These are phyloP conservation scores for Linum lewisii DNA, from an alignment of 345 rosid species.

Conservation along the genomic window DNA sequence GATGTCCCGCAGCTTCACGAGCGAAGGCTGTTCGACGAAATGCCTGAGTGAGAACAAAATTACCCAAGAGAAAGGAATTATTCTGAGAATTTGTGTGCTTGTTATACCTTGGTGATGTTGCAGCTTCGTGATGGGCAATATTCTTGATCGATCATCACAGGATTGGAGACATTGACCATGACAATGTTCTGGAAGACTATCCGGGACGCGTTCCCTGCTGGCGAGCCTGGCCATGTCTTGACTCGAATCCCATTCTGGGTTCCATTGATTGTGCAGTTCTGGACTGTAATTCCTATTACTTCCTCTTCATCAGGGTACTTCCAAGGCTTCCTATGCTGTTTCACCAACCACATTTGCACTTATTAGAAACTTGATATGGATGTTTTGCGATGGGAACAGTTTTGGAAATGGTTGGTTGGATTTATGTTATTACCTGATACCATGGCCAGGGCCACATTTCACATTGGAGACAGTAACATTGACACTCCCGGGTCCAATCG, in stretches of 20 bases:
- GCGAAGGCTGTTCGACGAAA: conserved; percentile 27
- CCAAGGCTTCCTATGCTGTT: conserved; percentile 50
- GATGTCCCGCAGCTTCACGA: conserved; percentile 36
- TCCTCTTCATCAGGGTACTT: conserved; percentile 30
- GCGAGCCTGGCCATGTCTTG: conserved; percentile 43
- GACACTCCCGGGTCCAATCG: conserved; percentile 42
- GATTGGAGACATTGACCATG: conserved; percentile 45
- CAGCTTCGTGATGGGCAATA: conserved; percentile 38
- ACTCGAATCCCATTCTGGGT: conserved; percentile 46
- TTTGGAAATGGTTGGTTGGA: not conserved
- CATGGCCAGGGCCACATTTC: conserved; percentile 51
- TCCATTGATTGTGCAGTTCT: conserved; percentile 32
- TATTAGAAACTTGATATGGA: too few relatives aligned
- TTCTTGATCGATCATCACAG: conserved; percentile 43
- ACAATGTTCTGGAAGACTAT: conserved; percentile 29
- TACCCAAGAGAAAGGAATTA: not conserved
- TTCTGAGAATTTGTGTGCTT: not conserved
- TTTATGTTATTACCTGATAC: conserved; percentile 33
- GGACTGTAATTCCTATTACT: conserved; percentile 30
- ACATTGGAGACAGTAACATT: conserved; percentile 23
- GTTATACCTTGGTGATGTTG: conserved; percentile 16
- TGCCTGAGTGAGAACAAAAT: not conserved
- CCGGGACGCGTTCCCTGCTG: conserved; percentile 25
- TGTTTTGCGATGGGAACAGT: not conserved
- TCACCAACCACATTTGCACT: too few relatives aligned